These are phyloP conservation scores for Cercophora samala DNA, from an alignment of 495 filamentous ascomycete genomes.

Conservation along the genomic window DNA sequence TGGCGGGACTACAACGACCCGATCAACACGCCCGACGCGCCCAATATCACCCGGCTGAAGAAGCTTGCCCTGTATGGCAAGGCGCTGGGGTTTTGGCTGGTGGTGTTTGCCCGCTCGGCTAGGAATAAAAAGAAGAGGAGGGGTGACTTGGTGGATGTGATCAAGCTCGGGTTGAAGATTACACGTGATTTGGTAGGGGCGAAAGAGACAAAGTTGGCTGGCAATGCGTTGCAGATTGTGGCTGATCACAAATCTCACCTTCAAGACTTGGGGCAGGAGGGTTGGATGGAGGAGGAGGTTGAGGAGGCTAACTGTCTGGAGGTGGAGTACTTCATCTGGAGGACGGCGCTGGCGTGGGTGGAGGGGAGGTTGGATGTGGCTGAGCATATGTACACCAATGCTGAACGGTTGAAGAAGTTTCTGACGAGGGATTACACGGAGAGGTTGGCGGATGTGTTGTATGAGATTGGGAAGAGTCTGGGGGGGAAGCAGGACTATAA, in stretches of 20 bases:
- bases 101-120: constrained; percentile 53
- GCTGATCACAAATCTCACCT: constrained; percentile 60
- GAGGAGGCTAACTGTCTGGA: constrained; percentile 43
- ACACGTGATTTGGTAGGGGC: constrained; percentile 35
- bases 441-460: constrained; percentile 66
- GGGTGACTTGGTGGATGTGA: constrained; percentile 46
- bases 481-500: constrained; percentile 50
- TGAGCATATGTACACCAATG: constrained; percentile 69
- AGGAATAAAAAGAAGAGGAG: constrained; percentile 13
- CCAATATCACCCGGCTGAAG: constrained; percentile 11
- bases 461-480: constrained; percentile 66
- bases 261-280: constrained; percentile 35
- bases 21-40: background rate
- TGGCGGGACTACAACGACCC: constrained; percentile 28
- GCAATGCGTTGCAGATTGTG: constrained; percentile 59
- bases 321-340: constrained; percentile 66
- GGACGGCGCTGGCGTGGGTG: constrained; percentile 68
- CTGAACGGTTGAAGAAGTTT: constrained; percentile 35
- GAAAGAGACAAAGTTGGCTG: constrained; percentile 53
- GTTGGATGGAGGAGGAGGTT: constrained; percentile 29
- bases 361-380: constrained; percentile 69
- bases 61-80: constrained; percentile 46
- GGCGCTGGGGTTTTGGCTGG: constrained; percentile 65
- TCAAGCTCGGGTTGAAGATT: constrained; percentile 66
- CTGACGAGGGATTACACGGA: constrained; percentile 56